phyloP scores from a whole-genome alignment of 2,329 filamentous ascomycete genomes.

The Microascus cirrosus region DNA sequence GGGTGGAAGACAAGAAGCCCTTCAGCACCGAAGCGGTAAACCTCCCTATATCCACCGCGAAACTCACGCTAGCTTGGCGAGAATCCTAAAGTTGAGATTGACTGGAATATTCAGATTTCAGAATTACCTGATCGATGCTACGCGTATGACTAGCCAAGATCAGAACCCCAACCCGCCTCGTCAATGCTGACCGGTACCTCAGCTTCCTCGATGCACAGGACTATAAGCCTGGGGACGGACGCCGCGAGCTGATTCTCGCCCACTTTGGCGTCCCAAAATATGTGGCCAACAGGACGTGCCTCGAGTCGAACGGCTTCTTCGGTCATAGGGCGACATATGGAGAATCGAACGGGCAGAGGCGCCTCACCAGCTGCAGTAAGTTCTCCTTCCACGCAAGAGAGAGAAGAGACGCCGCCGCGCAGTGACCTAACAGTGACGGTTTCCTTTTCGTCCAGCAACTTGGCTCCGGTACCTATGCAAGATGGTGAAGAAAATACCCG shows the following conservation, averaged over 20 bases:
- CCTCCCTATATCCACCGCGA: neutral
- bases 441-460: neutral
- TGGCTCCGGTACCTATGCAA: neutral
- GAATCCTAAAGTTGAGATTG: neutral
- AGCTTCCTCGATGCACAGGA: neutral
- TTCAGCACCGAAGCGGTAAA: neutral
- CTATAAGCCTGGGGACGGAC: neutral
- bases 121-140: neutral
- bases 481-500: neutral
- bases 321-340: neutral
- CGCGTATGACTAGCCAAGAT: neutral
- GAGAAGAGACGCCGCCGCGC: too few species aligned
- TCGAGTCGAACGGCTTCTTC: neutral
- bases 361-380: neutral
- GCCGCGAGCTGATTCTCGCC: neutral
- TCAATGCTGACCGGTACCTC: neutral
- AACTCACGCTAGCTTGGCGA: too few species aligned
- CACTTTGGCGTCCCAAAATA: neutral
- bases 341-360: neutral
- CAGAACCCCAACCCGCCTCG: neutral
- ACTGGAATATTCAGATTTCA: neutral
- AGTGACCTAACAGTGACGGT: neutral
- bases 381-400: neutral
- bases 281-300: neutral
- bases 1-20: neutral